Base-by-base conservation (phyloP, 2,329 filamentous ascomycete genomes). In the Cryphonectria japonica region DNA sequence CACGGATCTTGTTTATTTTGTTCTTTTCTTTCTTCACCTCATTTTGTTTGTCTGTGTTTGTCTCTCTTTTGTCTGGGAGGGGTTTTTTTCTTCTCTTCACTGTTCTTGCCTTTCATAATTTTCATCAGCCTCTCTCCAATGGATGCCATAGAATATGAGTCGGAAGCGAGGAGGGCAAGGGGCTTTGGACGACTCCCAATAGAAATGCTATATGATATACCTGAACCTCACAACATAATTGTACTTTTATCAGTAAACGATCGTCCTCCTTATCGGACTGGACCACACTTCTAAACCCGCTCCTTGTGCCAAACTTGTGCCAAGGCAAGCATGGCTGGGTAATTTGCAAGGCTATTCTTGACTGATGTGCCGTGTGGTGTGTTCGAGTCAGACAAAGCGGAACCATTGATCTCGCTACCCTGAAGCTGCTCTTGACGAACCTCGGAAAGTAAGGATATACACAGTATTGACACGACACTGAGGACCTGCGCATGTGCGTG, bases 331-430 rank as follows among this genome's bases (percentile, higher is more conserved):
- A 29, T 26, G 22, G 26, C 9, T 26, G 54, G 54, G 26, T 7
- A 59, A 59, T 32, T 32, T 59, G 54, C 54, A 59, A 22, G 46
- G 54, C 14, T 59, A 32, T 59, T 59, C 54, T 59, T 29, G 54
- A 19, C 54, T 59, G 22, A 29, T 32, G 26, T 59, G 54, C 54
- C 54, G 54, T 59, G 54, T 32, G 26, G 54, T 32, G 26, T 59
- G 54, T 32, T 8, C 54, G 54, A 59, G 54, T 59, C 54, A 59
- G 54, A 34, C 29, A 59, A 59, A 59, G 54, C 26, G 54, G 54
- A 32, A 59, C 54, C 54, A 59, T 59, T 59, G 54, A 59, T 59
- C 54, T 59, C 54, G 54, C 54, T 59, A 59, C 54, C 54, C 29
- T 50, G 16, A 9, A n/a, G 54, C 7, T 19, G 5, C n/a, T 59